Base-by-base conservation (phyloP, 306 rosid species). In the Alnus rubra region DNA sequence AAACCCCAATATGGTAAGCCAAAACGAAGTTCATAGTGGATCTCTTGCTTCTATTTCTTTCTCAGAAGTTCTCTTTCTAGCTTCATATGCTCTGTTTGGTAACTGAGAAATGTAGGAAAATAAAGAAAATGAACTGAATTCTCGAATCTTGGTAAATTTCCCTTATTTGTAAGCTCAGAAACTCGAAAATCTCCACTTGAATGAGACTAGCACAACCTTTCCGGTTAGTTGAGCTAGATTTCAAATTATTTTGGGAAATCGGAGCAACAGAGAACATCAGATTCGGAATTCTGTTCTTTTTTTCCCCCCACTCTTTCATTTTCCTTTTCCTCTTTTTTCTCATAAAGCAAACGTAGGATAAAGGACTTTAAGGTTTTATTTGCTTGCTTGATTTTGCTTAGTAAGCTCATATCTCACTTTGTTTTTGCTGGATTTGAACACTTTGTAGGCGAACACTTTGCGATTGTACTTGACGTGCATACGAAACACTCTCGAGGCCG, bases 401-500 rank as follows among this genome's bases (percentile, higher is more conserved):
- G 14, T 63, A 18, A 39, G 49, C 50, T 28, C 35, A 30, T 59
- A n/a, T 55, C 8, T 9, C 15, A 59, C 65, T 9, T 3, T 59
- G 33, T 59, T 47, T 28, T 72, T 72, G 16, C 3, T 71, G 44
- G 19, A 9, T 69, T 49, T 53, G 68, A n/a, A 42, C 10, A 76
- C 64, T 51, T 55, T 76, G 49, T 87, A 93, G 98, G 89, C 93
- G 14, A 86, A 75, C 81, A 69, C 98, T 3, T 82, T 85, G 80
- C 88, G 97, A 13, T 84, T 89, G 81, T 93, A 95, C 86, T 84
- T 95, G 88, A 84, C 93, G 56, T 95, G 98, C 83, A 90, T 93
- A 74, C 84, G 98, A 59, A 95, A 91, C 86, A 95, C 99, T 4
- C 98, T 95, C 18, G 94, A 95, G 54, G 99, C 97, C 7, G 97